phyloP scores from a whole-genome alignment of 768 basidiomycete genomes.

The Scleroderma bovista region DNA sequence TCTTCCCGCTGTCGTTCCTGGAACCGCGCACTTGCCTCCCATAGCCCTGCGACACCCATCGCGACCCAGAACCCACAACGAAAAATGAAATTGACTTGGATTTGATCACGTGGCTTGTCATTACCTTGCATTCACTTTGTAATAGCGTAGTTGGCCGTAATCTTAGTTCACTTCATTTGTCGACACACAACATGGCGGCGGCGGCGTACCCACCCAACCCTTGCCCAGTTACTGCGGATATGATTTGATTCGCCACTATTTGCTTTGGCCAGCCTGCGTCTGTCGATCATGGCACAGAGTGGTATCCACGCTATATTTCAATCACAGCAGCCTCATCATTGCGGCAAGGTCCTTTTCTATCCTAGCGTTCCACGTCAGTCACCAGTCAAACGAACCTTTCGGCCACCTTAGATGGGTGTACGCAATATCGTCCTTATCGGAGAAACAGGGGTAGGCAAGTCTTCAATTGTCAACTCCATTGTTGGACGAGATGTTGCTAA shows the following conservation, averaged over 20 bases:
- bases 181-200: too few species aligned
- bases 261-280: too few species aligned
- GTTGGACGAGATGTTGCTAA: background rate
- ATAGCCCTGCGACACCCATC: constrained; percentile 48
- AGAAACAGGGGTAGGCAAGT: background rate
- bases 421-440: background rate
- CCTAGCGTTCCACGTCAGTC: background rate
- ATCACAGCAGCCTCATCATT: background rate
- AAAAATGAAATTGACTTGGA: background rate
- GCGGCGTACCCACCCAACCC: background rate
- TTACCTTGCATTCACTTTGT: too few species aligned
- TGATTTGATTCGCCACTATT: background rate
- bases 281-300: too few species aligned
- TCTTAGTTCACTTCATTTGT: too few species aligned
- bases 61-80: background rate
- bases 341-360: background rate
- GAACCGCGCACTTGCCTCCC: constrained; percentile 34
- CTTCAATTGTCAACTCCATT: background rate
- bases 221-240: background rate
- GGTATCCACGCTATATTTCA: background rate
- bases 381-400: background rate
- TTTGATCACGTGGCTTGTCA: background rate
- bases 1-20: constrained; percentile 2
- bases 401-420: background rate
- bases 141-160: too few species aligned